Evolutionary conservation across 192 early-diverging fungal genomes (phyloP), one percentile per base, ranked within the genome.

Genomic region (Phycomyces blakesleeanus): DNA sequence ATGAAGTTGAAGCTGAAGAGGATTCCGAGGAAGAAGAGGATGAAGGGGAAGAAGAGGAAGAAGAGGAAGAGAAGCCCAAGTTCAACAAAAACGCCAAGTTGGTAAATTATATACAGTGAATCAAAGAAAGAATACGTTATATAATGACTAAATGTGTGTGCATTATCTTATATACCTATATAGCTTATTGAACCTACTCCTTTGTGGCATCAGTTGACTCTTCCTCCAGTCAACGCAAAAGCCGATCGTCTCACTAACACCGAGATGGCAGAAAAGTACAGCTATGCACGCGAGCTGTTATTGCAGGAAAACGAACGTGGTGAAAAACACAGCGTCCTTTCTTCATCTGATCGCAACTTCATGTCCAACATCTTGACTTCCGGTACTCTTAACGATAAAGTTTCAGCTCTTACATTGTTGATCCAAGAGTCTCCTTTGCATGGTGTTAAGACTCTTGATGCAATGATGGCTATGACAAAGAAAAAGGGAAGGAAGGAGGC

Each of bases 391-490:
- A 91, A 87, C 42, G 97, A 99, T 83, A 89, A 90, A 62, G 85
- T 97, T 25, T 95, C 94, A 18, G 95, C 95, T 20, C 72, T 99
- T 57, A 94, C 94, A 1, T 80, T 99, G 53, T 73, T 98, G 22
- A 81, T 97, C 34, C 93, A 96, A 67, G 92, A 94, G 67, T 93
- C 92, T 7, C 94, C 97, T 3, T 52, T 97, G 16, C 97, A 99
- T 70, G 83, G 78, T 41, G 67, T 87, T 40, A 78, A 77, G 62
- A 83, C 87, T 11, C 75, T 98, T 29, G 77, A 82, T 5, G 87
- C 87, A 53, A 74, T 98, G 20, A 85, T 93, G 74, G 72, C 81
- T 40, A 94, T 97, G 92, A 89, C 89, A 11, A 78, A 84, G 47
- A 97, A 97, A 81, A 96, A 96, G 81, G 85, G 89, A 61, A 80